These are phyloP conservation scores for Wallacemonas sp. DNA, from an alignment of 208 protist genomes.

Conservation along the genomic window DNA sequence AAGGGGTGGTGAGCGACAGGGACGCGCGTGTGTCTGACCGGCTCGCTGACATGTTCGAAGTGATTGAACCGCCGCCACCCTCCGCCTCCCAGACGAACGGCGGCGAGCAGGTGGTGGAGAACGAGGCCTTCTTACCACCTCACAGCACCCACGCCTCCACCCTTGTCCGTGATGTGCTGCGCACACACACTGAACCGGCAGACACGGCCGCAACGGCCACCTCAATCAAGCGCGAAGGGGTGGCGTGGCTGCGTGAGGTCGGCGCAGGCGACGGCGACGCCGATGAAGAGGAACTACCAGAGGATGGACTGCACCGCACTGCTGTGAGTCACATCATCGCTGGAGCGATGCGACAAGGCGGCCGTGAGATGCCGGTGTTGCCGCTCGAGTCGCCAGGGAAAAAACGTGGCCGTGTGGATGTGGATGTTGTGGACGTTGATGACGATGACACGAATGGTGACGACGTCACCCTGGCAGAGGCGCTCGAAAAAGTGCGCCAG, in stretches of 20 bases:
- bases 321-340: conserved; percentile 36
- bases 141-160: conserved; percentile 2
- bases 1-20: conserved; percentile 6
- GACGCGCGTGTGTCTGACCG: too few species aligned
- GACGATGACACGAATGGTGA: conserved; percentile 12
- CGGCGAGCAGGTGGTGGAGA: background rate
- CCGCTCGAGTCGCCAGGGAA: background rate
- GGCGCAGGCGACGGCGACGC: conserved; percentile 19
- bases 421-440: conserved; percentile 20
- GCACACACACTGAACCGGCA: background rate
- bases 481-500: background rate
- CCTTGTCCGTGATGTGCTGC: background rate
- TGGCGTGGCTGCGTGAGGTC: background rate
- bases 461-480: conserved; percentile 6
- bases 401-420: conserved; percentile 1
- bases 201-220: too few species aligned
- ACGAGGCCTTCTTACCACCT: conserved; percentile 21
- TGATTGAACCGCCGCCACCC: conserved; percentile 6
- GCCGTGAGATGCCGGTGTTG: background rate
- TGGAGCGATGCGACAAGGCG: conserved; percentile 7
- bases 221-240: too few species aligned
- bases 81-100: background rate
- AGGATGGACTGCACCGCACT: conserved; percentile 47
- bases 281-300: conserved; percentile 57
- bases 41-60: background rate